phyloP scores from a whole-genome alignment of 2,329 filamentous ascomycete genomes.

The Escovopsis sp. region DNA sequence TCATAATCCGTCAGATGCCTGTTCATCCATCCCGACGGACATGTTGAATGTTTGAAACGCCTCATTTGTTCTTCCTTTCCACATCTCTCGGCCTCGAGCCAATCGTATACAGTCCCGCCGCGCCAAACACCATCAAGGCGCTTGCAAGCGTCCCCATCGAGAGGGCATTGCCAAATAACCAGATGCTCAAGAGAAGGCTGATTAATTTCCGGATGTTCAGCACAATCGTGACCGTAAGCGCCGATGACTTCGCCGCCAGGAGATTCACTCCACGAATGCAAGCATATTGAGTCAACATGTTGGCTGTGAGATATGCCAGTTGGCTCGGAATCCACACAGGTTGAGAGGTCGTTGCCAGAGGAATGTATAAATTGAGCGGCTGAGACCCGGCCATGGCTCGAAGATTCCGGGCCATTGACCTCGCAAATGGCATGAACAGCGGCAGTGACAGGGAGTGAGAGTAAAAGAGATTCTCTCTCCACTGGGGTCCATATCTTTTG shows the following conservation, averaged over 20 bases:
- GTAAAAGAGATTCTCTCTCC: slow-evolving; percentile 95
- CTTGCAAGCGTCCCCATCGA: slow-evolving; percentile 64
- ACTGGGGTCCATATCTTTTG: slow-evolving; percentile 69
- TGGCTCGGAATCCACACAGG: slow-evolving; percentile 43
- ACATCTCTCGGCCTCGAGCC: slow-evolving; percentile 32
- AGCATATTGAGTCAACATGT: slow-evolving; percentile 80
- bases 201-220: slow-evolving; percentile 90
- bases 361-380: slow-evolving; percentile 28
- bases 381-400: slow-evolving; percentile 46
- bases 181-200: slow-evolving; percentile 80
- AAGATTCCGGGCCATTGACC: slow-evolving; percentile 50
- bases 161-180: slow-evolving; percentile 80
- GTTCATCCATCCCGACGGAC: too few relatives aligned
- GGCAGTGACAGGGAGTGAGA: slow-evolving; percentile 64
- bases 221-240: slow-evolving; percentile 90
- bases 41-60: too few relatives aligned
- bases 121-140: slow-evolving; percentile 73
- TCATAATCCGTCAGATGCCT: too few relatives aligned
- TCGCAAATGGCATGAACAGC: slow-evolving; percentile 59
- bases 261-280: slow-evolving; percentile 95
- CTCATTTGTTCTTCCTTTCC: slow-evolving; percentile 1
- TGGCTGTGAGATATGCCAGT: slow-evolving; percentile 54
- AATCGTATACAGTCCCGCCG: slow-evolving; percentile 80
- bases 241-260: slow-evolving; percentile 76
- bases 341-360: slow-evolving; percentile 7